Conservation (phyloP, 208 protist genomes). For the Wallacemonas sp. region DNA sequence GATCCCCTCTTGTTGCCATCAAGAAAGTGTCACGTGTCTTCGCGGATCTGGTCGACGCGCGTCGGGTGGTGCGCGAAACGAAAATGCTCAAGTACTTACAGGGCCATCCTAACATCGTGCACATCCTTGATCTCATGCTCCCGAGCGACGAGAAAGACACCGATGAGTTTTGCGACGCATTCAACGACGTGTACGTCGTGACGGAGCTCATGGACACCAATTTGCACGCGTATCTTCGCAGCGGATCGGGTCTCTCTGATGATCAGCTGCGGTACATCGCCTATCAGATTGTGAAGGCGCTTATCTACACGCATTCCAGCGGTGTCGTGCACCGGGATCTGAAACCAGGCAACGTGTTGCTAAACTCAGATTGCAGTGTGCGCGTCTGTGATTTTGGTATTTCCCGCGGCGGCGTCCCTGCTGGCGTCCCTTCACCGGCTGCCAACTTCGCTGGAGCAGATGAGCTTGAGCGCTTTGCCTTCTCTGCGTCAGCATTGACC, state of each 20-base stretch:
- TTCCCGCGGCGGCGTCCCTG: slow-evolving; percentile 47
- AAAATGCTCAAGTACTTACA: slow-evolving; percentile 85
- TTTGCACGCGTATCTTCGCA: slow-evolving; percentile 93
- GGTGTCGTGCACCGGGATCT: slow-evolving; percentile 79
- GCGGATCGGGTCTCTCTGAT: slow-evolving; percentile 77
- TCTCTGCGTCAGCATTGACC: background rate
- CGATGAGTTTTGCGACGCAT: slow-evolving; percentile 38
- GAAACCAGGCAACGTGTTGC: slow-evolving; percentile 79
- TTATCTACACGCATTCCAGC: slow-evolving; percentile 74
- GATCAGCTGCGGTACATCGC: slow-evolving; percentile 96
- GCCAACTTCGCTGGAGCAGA: slow-evolving; percentile 1
- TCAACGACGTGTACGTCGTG: slow-evolving; percentile 85
- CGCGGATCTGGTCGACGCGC: slow-evolving; percentile 92
- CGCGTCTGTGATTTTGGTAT: slow-evolving; percentile 82
- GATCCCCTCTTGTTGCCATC: slow-evolving; percentile 90
- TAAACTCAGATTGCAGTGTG: slow-evolving; percentile 63
- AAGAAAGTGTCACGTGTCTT: slow-evolving; percentile 96
- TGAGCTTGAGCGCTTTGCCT: background rate
- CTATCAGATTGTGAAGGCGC: slow-evolving; percentile 87
- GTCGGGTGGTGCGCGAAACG: slow-evolving; percentile 94
- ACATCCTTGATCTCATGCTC: slow-evolving; percentile 89
- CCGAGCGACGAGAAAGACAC: slow-evolving; percentile 54
- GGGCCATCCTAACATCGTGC: slow-evolving; percentile 91
- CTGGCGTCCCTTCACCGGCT: background rate
- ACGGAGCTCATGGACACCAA: slow-evolving; percentile 94